Base-by-base conservation (phyloP, 2,329 filamentous ascomycete species). In the Monosporascus sp. region DNA sequence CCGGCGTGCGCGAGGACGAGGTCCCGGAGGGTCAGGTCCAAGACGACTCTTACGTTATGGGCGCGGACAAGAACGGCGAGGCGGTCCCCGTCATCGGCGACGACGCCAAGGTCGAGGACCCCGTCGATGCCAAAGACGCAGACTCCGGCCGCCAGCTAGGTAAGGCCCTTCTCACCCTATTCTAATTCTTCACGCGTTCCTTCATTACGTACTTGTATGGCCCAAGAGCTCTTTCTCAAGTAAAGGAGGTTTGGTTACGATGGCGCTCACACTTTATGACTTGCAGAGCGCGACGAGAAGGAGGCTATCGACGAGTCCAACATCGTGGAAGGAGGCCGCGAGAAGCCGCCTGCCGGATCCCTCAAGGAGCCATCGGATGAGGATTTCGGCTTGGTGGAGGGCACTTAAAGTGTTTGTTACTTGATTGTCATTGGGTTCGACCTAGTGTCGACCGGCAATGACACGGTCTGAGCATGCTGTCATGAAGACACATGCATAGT, bases 231-330 rank as follows among this genome's bases (percentile, higher is more conserved):
- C 31, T 14, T 34, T 34, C 31, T 5, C 9, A 14, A 31, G 11
- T 14, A 34, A 14, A 14, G 1, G 31, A 34, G 31, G 4, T 2
- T 34, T 14, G 9, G 9, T 36, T 5, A 4, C 7, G 2, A 20
- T n/a, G 31, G 5, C 31, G 20, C 11, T 31, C 14, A 25, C 24
- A 1, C 36, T 11, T 3, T 5, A 14, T 14, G 5, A 17, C 6
- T 22, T 18, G 4, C 25, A 68, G 64, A 59, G 47, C 58, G 61
- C 17, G 65, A 70, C 52, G 67, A 68, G 3, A 65, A 61, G 0
- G 66, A 68, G 48, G 67, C 66, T 2, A 69, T 69, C 24, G 62
- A 70, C 46, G 49, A 63, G 52, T 56, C 47, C 8, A 70, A 68
- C 44, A 60, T 69, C 11, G 47, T 70, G 38, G 52, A 63, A 5